These are phyloP conservation scores for Bipolaris bicolor DNA, from an alignment of 2,329 filamentous ascomycete species.

Conservation along the genomic window DNA sequence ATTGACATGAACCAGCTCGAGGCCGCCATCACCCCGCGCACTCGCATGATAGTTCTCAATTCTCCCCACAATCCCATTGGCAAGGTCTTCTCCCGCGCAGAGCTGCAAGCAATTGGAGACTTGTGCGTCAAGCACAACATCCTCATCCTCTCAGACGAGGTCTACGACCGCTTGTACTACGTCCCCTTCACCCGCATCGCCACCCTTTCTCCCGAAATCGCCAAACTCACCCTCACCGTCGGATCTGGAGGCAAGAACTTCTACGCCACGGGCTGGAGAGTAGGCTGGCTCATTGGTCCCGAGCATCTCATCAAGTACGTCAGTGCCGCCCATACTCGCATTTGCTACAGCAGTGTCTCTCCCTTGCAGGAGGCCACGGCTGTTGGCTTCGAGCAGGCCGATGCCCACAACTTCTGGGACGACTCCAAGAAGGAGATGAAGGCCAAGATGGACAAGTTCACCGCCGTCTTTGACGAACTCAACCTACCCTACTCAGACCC, in stretches of 20 bases:
- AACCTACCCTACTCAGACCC: slow-evolving; percentile 77
- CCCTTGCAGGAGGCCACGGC: slow-evolving; percentile 94
- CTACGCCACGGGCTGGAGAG: slow-evolving; percentile 96
- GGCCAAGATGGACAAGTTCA: slow-evolving; percentile 85
- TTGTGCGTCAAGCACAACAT: slow-evolving; percentile 92
- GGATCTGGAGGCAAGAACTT: slow-evolving; percentile 98
- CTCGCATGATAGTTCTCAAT: slow-evolving; percentile 95
- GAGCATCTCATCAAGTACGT: slow-evolving; percentile 90
- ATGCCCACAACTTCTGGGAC: slow-evolving; percentile 85
- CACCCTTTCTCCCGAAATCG: slow-evolving; percentile 88
- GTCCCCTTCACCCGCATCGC: slow-evolving; percentile 92
- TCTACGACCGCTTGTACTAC: slow-evolving; percentile 95
- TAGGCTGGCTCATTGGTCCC: slow-evolving; percentile 92
- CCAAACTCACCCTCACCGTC: slow-evolving; percentile 86
- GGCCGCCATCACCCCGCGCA: slow-evolving; percentile 79
- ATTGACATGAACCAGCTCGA: slow-evolving; percentile 85
- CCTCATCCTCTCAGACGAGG: slow-evolving; percentile 74
- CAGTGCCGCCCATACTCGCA: slow-evolving; percentile 88
- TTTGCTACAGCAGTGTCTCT: slow-evolving; percentile 93
- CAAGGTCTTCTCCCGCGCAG: slow-evolving; percentile 87
- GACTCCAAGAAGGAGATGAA: slow-evolving; percentile 85
- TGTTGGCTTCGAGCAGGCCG: slow-evolving; percentile 91
- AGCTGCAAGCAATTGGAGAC: slow-evolving; percentile 83
- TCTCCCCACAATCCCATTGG: slow-evolving; percentile 94
- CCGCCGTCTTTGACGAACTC: slow-evolving; percentile 63